Base-by-base conservation (phyloP, 176 grass and related monocot genomes). In the Areca catechu region DNA sequence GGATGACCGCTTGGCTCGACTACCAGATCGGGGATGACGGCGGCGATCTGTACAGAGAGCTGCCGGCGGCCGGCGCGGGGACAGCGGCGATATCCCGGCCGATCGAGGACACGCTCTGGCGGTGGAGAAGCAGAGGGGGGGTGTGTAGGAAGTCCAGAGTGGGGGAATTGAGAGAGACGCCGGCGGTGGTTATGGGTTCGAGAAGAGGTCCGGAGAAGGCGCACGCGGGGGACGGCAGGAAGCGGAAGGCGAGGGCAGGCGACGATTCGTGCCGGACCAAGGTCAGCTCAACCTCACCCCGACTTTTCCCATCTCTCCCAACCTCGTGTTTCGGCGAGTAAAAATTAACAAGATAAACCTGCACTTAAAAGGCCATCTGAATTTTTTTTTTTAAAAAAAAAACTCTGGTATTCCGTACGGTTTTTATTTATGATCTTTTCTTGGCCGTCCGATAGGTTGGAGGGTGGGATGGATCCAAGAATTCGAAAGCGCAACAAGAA, bases 1-100 rank as follows among this genome's bases (percentile, higher is more conserved):
- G 30, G 54, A 62, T 80, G 70, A 25, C 49, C 12, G 9, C 49
- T 22, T 74, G 69, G 61, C 62, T 74, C 25, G 37, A 74, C 20
- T 68, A 51, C 55, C 20, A 24, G 15, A 24, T 54, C 23, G 63
- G 58, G 23, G 50, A 15, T 16, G 16, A 50, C 25, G 28, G 53
- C 24, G 37, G 50, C 19, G 34, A 37, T 37, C 6, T 37, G 34
- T 37, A 12, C 7, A 37, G 7, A 37, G 34, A 37, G 34, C 34
- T 37, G 7, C 9, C 0, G 34, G 9, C 9, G 34, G 0, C 34
- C 34, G 34, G 9, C 34, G 34, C 34, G 3, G 53, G 30, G 22
- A 15, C 4, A 16, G 62, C 24, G 49, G 22, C 24, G 50, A 50
- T 16, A 50, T 50, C 5, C 6, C 3, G 1, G 6, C 3, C 0